Base-by-base conservation (phyloP, 2,329 filamentous ascomycete genomes). In the Achaetomium macrosporum region DNA sequence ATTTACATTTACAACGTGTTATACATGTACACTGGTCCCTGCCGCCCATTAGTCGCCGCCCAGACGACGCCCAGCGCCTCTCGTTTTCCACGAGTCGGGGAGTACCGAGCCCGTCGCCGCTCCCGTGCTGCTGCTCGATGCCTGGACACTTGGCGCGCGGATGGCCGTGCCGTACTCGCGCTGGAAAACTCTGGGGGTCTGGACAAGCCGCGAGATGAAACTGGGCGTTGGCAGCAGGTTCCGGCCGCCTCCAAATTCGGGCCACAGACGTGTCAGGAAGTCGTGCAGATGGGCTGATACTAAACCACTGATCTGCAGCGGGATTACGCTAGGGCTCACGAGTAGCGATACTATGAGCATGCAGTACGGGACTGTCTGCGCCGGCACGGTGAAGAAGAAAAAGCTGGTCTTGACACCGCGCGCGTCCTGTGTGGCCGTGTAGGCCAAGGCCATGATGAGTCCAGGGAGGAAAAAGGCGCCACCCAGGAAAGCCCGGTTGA, bases 251-350 rank as follows among this genome's bases (percentile, higher is more conserved):
- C 90, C 92, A 65, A 93, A 93, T 51, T 88, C 83, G 5, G 93
- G 93, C 76, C 90, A 97, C 40, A 96, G 78, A 45, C 88, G 81
- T 2, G 88, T 90, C 46, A 96, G 69, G 65, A 97, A 99, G 67
- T 97, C 88, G 70, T 90, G 95, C 17, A 93, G 65, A 68, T 99
- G 93, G 5, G 91, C 91, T 12, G 91, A 88, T 41, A 95, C 59
- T 11, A 99, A 76, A n/a, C 93, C 93, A 33, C 82, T 88, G 5
- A 82, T 69, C 64, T 95, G 84, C 4, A 84, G 64, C 51, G 87
- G 65, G 11, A 87, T 78, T 16, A 71, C 60, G 35, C 76, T 76
- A 11, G 85, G 84, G 5, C 63, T 65, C 65, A 87, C 81, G 49
- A 97, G 73, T 19, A 95, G 76, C 11, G 85, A 86, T 63, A 90